phyloP scores from a whole-genome alignment of 2,329 filamentous ascomycete species.

The Beauveria brongniartii region DNA sequence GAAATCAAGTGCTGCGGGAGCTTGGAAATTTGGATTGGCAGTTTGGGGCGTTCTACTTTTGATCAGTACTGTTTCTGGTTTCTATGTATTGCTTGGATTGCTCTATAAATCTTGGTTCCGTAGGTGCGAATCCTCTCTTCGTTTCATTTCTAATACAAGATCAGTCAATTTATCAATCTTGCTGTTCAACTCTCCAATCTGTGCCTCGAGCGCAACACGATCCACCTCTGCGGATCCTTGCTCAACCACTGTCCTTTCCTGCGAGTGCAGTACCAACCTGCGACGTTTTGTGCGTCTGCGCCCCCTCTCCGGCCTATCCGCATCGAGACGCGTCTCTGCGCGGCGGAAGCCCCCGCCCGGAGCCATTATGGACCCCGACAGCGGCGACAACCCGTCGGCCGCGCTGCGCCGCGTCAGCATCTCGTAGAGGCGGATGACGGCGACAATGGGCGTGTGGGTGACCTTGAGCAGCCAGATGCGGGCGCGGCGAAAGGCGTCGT shows the following conservation, averaged over 20 bases:
- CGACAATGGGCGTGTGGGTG: constrained; percentile 61
- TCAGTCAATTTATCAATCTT: constrained; percentile 54
- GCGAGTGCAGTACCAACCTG: constrained; percentile 5
- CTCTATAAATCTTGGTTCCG: not conserved
- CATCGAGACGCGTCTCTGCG: not conserved
- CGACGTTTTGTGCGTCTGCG: not conserved
- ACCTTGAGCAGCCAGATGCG: constrained; percentile 55
- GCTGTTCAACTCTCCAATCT: constrained; percentile 43
- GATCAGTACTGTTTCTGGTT: too few relatives aligned
- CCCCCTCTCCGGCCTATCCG: not conserved
- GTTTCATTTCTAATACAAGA: constrained; percentile 42
- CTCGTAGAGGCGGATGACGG: constrained; percentile 62
- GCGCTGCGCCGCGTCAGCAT: constrained; percentile 29
- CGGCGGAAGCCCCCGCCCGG: not conserved
- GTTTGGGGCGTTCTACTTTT: too few relatives aligned
- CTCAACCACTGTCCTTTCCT: constrained; percentile 18
- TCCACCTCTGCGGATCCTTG: constrained; percentile 21
- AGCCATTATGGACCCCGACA: not conserved
- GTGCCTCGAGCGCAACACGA: constrained; percentile 38
- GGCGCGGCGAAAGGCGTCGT: constrained; percentile 52
- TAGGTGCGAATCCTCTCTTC: constrained; percentile 13
- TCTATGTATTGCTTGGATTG: not conserved
- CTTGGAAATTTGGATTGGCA: too few relatives aligned
- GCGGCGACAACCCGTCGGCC: not conserved
- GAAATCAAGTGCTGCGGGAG: too few relatives aligned